These are phyloP conservation scores for Lentinula lateritia DNA, from an alignment of 768 basidiomycete genomes.

Conservation along the genomic window DNA sequence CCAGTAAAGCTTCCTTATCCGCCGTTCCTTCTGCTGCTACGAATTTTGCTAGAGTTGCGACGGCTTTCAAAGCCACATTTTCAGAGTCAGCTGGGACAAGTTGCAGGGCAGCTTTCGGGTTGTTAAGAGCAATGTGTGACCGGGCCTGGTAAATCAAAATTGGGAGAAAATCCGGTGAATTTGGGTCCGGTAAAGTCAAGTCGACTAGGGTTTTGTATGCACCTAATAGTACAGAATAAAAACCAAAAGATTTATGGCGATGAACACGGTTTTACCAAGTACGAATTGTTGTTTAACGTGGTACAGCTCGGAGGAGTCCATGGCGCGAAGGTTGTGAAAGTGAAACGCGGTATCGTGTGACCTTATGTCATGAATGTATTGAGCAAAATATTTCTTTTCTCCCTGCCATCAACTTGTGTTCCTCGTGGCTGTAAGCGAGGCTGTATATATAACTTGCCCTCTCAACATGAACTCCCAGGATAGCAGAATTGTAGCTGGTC, in stretches of 20 bases:
- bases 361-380: neutral
- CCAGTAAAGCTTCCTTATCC: conserved; percentile 57
- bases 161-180: conserved; percentile 59
- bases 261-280: conserved; percentile 40
- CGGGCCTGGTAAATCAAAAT: conserved; percentile 76
- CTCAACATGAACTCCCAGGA: neutral
- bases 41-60: conserved; percentile 69
- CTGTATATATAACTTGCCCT: neutral
- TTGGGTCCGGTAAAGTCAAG: conserved; percentile 49
- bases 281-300: conserved; percentile 72
- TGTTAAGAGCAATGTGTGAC: conserved; percentile 65
- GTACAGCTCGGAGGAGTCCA: conserved; percentile 62
- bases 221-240: conserved; percentile 28
- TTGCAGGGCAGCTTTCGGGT: conserved; percentile 49
- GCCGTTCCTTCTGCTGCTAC: conserved; percentile 37
- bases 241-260: neutral
- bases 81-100: conserved; percentile 55
- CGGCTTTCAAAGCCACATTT: conserved; percentile 65
- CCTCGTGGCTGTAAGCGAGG: neutral
- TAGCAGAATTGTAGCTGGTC: conserved; percentile 24
- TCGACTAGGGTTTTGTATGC: conserved; percentile 63
- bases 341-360: conserved; percentile 13
- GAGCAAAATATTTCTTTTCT: neutral
- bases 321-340: conserved; percentile 15
- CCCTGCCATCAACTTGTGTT: neutral